Base-by-base conservation (phyloP, 495 filamentous ascomycete species). In the Tuber borchii region DNA sequence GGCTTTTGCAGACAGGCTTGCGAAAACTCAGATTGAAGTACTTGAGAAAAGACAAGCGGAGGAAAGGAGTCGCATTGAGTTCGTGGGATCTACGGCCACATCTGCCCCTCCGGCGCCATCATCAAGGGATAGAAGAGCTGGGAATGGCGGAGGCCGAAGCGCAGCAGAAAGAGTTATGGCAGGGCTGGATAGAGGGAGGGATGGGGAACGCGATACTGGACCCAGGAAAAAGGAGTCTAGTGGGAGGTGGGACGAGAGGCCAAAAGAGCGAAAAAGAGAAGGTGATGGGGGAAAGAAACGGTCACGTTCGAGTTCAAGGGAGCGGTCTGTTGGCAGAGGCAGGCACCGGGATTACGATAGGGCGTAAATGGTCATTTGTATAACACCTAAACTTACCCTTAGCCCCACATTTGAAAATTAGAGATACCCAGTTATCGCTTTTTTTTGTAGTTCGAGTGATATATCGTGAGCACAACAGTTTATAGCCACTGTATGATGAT, bases 1-100 rank as follows among this genome's bases (percentile, higher is more conserved):
- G 84, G 92, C 91, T 6, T 97, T 91, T 83, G 91, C 89, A 74
- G 93, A 93, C 73, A 87, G 88, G 79, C 85, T 99, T 76, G 85
- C 87, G 44, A 90, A 86, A 80, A 86, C 84, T 73, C 93, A 95
- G 83, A 88, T 90, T 73, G 86, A 87, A 61, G 84, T 88, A 34
- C 84, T 84, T 39, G 89, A 88, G 81, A 88, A 87, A 81, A 85
- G 85, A 76, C 90, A 92, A 81, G 78, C 76, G 43, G 85, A 83
- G 14, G 90, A 90, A 77, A 87, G 91, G 84, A 87, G 88, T 19
- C 85, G 86, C 10, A 86, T 97, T n/a, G 90, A 95, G 19, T 98
- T 98, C 85, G 92, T 97, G 34, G 77, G 89, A 46, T 87, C 89
- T 8, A 76, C 82, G 48, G 78, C 78, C 34, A 78, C 75, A 69